Percentiles rank a stretch among this genome's conserved stretches.
Conservation (phyloP, 345 rosid genomes). For the Boechera stricta region DNA sequence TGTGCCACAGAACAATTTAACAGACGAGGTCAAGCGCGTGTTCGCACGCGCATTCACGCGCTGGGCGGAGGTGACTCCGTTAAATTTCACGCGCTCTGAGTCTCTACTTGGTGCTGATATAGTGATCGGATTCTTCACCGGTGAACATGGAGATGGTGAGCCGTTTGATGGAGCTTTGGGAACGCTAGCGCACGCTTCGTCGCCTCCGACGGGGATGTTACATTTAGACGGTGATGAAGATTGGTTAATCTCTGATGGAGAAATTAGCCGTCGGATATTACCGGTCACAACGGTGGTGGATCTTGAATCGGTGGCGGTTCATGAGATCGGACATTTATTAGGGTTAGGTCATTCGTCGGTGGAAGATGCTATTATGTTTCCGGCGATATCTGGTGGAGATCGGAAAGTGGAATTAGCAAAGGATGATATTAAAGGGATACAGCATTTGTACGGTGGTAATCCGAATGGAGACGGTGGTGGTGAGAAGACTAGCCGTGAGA, state of each 20-base stretch:
- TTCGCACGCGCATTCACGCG: conserved; percentile 71
- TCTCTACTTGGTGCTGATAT: conserved; percentile 53
- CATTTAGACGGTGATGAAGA: conserved; percentile 76
- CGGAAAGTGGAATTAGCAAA: conserved; percentile 61
- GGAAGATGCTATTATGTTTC: conserved; percentile 77
- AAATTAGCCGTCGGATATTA: conserved; percentile 34
- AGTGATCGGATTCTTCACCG: conserved; percentile 67
- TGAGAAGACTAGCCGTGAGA: conserved; percentile 43
- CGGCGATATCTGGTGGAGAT: conserved; percentile 65
- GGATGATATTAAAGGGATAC: conserved; percentile 77
- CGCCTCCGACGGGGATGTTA: conserved; percentile 76
- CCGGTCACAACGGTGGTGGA: conserved; percentile 61
- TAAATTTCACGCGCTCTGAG: conserved; percentile 64
- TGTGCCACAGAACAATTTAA: conserved; percentile 49
- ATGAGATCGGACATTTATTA: conserved; percentile 88
- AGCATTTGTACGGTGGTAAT: conserved; percentile 67
- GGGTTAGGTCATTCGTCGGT: conserved; percentile 95
- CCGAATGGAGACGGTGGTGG: conserved; percentile 62
- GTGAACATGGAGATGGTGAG: conserved; percentile 95
- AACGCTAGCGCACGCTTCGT: conserved; percentile 87
- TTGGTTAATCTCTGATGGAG: conserved; percentile 58
- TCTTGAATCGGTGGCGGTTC: conserved; percentile 86
- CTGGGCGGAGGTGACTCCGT: conserved; percentile 72
- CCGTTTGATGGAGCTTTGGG: conserved; percentile 87
- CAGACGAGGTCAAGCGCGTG: conserved; percentile 56